A percentile compares a stretch with the other conserved stretches of the same genome.
These are phyloP conservation scores for Tubosaeta brunneosetosa DNA, from an alignment of 768 basidiomycete species.

Conservation along the genomic window DNA sequence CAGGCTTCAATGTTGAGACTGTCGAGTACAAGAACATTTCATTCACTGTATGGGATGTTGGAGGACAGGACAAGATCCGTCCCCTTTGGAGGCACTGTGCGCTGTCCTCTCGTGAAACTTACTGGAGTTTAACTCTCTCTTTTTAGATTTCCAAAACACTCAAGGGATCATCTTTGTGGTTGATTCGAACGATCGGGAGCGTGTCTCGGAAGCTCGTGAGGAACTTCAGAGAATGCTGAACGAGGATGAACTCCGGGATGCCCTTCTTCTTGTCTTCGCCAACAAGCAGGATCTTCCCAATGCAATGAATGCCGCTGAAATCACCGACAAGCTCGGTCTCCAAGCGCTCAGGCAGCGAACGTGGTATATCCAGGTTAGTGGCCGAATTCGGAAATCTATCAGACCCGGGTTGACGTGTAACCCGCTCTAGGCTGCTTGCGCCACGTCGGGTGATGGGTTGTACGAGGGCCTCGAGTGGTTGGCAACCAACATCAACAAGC, in stretches of 20 bases:
- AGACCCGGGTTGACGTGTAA: constrained; percentile 13
- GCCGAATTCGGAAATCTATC: background rate
- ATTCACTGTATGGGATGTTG: constrained; percentile 99
- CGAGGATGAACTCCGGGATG: constrained; percentile 98
- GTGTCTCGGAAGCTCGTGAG: constrained; percentile 97
- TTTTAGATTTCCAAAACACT: constrained; percentile 98
- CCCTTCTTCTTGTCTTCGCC: constrained; percentile 96
- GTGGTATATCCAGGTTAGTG: constrained; percentile 92
- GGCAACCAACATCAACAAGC: constrained; percentile 80
- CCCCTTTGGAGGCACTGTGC: constrained; percentile 99
- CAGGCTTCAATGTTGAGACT: constrained; percentile 99
- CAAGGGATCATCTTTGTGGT: constrained; percentile 99
- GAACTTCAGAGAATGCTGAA: constrained; percentile 99
- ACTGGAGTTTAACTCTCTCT: constrained; percentile 7
- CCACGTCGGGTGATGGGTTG: constrained; percentile 96
- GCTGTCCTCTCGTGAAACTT: constrained; percentile 33
- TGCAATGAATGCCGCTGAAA: constrained; percentile 99
- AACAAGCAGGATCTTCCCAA: constrained; percentile 99
- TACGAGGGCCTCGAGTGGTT: constrained; percentile 99
- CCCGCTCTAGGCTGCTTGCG: constrained; percentile 79
- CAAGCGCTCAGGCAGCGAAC: constrained; percentile 95
- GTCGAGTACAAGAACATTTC: constrained; percentile 99
- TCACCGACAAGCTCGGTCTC: constrained; percentile 98
- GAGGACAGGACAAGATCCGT: constrained; percentile 99
- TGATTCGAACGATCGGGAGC: constrained; percentile 99